Base-by-base conservation (phyloP, 2,329 filamentous ascomycete genomes). In the Colletotrichum musae region DNA sequence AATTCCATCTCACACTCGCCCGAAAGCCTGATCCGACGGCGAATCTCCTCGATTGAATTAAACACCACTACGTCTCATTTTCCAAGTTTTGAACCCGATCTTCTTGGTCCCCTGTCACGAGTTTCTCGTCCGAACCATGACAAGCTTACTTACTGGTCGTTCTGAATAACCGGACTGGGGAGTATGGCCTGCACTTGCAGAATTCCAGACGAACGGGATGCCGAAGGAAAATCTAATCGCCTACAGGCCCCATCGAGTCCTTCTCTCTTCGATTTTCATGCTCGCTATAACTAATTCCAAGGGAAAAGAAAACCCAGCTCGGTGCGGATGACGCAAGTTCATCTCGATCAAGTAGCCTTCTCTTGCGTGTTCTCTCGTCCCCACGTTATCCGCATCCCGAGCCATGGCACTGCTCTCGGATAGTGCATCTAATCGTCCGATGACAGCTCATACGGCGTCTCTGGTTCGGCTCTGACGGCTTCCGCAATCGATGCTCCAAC, bases 381-480 rank as follows among this genome's bases (percentile, higher is more conserved):
- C 3, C 41, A 36, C 36, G 32, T 51, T 69, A 39, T 36, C 26
- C 67, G 62, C 58, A 15, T 36, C 32, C 57, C 51, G 63, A 67
- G 58, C 51, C 43, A 41, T 24, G 45, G 10, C 45, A 47, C 43
- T 54, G 45, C 45, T 18, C 57, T 61, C 56, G 45, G 32, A 60
- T 15, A 15, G 26, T 36, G 12, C 47, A 6, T 18, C 16, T 18
- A 32, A 50, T 53, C 18, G n/a, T n/a, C 48, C 24, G 62, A 39
- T 69, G 61, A 69, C 61, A 66, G 54, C 61, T 59, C 66, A 66
- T 26, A 56, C 53, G 18, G 58, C 47, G 41, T 50, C 47, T 6
- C 47, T 12, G 12, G 47, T 50, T 18, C 10, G 53, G 12, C n/a
- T 15, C 13, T 26, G 9, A 28, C 50, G 18, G 50, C 18, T 15